Percentiles rank a stretch among this genome's conserved stretches.
These are phyloP conservation scores for Dissophora globulifera DNA, from an alignment of 192 early-diverging fungal species.

Conservation along the genomic window DNA sequence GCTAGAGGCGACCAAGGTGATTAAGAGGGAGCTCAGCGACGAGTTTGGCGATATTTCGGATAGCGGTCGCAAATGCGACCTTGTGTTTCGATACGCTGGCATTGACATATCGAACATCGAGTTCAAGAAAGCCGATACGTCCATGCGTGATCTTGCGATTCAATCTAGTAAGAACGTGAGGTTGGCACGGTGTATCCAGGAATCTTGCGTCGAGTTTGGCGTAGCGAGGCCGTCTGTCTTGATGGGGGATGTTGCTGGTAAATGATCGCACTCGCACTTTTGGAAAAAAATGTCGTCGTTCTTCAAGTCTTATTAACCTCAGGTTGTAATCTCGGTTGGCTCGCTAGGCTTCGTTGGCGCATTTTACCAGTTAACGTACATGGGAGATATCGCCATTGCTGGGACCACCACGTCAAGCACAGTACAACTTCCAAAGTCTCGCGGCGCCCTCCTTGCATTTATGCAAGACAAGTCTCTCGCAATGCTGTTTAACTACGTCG, in stretches of 20 bases:
- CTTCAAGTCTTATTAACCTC: background rate
- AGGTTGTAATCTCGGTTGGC: background rate
- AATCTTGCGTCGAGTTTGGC: constrained; percentile 8
- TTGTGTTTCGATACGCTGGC: constrained; percentile 24
- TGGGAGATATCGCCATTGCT: constrained; percentile 19
- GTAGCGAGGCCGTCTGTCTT: constrained; percentile 8
- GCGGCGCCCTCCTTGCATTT: constrained; percentile 5
- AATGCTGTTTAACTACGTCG: constrained; percentile 10
- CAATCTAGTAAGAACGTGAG: constrained; percentile 33
- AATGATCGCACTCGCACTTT: background rate
- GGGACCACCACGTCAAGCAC: constrained; percentile 12
- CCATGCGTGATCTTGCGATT: constrained; percentile 20
- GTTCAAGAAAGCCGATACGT: constrained; percentile 18
- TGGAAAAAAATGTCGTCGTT: background rate
- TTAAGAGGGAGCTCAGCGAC: constrained; percentile 14
- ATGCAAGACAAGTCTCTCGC: constrained; percentile 23
- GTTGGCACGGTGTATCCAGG: constrained; percentile 28
- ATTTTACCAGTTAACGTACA: constrained; percentile 15
- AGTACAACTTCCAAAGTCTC: background rate
- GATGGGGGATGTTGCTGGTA: constrained; percentile 29
- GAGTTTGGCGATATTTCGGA: constrained; percentile 23
- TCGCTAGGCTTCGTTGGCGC: constrained; percentile 18
- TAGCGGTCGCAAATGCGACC: constrained; percentile 24
- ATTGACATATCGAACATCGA: constrained; percentile 33
- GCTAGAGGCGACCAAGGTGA: constrained; percentile 19